These are phyloP conservation scores for Magnaporthiopsis incrustans DNA, from an alignment of 2,329 filamentous ascomycete species.

Conservation along the genomic window DNA sequence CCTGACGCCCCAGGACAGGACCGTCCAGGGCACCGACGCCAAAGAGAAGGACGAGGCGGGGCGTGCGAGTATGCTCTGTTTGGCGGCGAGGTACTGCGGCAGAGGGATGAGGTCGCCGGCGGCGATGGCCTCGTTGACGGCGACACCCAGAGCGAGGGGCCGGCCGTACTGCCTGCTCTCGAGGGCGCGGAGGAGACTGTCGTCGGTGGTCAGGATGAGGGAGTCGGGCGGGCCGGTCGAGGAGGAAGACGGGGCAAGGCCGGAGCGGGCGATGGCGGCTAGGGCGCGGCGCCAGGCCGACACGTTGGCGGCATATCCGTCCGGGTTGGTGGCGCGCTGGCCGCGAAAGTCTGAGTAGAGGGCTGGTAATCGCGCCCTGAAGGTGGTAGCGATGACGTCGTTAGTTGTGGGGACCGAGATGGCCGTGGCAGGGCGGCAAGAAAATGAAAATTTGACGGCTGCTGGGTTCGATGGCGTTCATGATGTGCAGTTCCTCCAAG, in stretches of 20 bases:
- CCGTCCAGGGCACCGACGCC: constrained; percentile 59
- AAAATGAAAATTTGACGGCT: not conserved
- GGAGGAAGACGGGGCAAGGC: constrained; percentile 20
- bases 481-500: not conserved
- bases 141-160: constrained; percentile 71
- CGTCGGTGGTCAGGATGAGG: constrained; percentile 46
- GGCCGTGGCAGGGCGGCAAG: no score
- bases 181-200: constrained; percentile 61
- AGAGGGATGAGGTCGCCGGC: constrained; percentile 63
- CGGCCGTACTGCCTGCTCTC: constrained; percentile 72
- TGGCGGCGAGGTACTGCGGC: constrained; percentile 55
- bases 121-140: constrained; percentile 65
- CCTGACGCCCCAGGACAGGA: constrained; percentile 67
- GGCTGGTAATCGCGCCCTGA: constrained; percentile 17
- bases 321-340: constrained; percentile 17
- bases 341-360: constrained; percentile 21
- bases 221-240: constrained; percentile 31
- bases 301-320: constrained; percentile 23
- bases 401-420: constrained; percentile 1
- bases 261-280: constrained; percentile 21
- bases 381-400: constrained; percentile 5
- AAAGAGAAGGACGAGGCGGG: constrained; percentile 36
- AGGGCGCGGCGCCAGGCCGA: constrained; percentile 27
- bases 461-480: not conserved
- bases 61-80: constrained; percentile 63